Conservation (phyloP, 441 rosid genomes). For the California macrophylla region DNA sequence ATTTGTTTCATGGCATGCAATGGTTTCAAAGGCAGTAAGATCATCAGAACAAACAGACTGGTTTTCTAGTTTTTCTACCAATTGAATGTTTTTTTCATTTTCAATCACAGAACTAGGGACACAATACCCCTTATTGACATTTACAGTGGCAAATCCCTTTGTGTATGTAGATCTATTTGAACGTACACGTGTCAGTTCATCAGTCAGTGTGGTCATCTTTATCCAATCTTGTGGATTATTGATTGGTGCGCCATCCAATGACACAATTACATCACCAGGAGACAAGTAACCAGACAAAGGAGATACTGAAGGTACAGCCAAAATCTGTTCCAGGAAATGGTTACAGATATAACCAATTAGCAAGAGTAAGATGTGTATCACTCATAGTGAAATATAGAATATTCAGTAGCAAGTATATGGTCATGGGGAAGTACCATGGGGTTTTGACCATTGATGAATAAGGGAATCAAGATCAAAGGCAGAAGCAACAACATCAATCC, state of each 20-base stretch:
- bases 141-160: slow-evolving; percentile 21
- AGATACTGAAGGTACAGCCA: slow-evolving; percentile 52
- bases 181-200: slow-evolving; percentile 29
- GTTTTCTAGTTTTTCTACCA: slow-evolving; percentile 21
- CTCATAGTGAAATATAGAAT: background rate
- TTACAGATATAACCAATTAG: slow-evolving; percentile 2
- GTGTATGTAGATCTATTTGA: slow-evolving; percentile 30
- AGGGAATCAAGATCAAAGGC: slow-evolving; percentile 50
- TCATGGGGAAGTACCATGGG: slow-evolving; percentile 34
- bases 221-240: slow-evolving; percentile 52
- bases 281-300: slow-evolving; percentile 64
- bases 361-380: background rate
- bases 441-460: slow-evolving; percentile 49
- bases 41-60: slow-evolving; percentile 46
- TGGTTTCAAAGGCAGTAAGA: slow-evolving; percentile 36
- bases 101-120: slow-evolving; percentile 43
- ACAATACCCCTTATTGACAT: slow-evolving; percentile 58
- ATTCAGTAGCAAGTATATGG: background rate
- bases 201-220: slow-evolving; percentile 33
- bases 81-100: slow-evolving; percentile 30
- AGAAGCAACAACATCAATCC: slow-evolving; percentile 41
- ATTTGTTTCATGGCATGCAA: slow-evolving; percentile 30
- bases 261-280: slow-evolving; percentile 58
- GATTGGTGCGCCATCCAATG: slow-evolving; percentile 52
- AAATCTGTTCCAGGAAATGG: slow-evolving; percentile 37